phyloP scores from a whole-genome alignment of 257 asterid species.

The Jacaranda mimosifolia region DNA sequence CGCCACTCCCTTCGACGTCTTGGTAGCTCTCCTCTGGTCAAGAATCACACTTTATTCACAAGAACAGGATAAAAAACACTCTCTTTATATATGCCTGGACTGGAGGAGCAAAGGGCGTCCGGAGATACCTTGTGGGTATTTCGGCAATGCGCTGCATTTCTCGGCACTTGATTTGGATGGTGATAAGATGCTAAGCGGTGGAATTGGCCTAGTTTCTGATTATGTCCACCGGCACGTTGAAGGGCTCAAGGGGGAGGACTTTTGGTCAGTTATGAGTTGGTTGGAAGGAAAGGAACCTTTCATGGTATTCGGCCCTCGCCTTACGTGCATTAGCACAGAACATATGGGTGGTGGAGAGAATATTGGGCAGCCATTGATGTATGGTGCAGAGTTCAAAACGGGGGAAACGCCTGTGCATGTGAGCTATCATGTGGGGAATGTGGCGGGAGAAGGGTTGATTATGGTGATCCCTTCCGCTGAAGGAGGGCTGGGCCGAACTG shows the following conservation, averaged over 20 bases:
- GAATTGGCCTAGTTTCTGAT: constrained; percentile 34
- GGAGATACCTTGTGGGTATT: constrained; percentile 44
- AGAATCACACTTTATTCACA: constrained; percentile 30
- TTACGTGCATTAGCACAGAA: constrained; percentile 52
- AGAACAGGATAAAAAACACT: constrained; percentile 13
- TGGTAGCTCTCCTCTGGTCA: constrained; percentile 68
- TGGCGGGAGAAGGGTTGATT: constrained; percentile 59
- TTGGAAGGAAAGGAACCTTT: constrained; percentile 37
- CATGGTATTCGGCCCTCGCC: constrained; percentile 36
- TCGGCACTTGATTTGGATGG: constrained; percentile 40
- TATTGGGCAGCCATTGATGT: constrained; percentile 33
- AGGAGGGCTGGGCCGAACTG: constrained; percentile 53
- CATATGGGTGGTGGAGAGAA: constrained; percentile 22
- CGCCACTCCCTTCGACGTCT: constrained; percentile 63
- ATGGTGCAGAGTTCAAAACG: constrained; percentile 46
- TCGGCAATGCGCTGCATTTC: constrained; percentile 60
- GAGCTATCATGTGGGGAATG: constrained; percentile 59
- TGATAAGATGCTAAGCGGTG: constrained; percentile 33
- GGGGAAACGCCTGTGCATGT: constrained; percentile 59
- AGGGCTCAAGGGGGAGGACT: constrained; percentile 33
- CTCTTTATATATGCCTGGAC: constrained; percentile 57
- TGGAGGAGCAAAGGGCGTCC: constrained; percentile 37
- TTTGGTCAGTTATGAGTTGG: constrained; percentile 25
- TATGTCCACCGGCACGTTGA: constrained; percentile 49
- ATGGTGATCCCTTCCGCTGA: constrained; percentile 66